Conservation (phyloP, 257 asterid genomes). For the Linaria vulgaris region DNA sequence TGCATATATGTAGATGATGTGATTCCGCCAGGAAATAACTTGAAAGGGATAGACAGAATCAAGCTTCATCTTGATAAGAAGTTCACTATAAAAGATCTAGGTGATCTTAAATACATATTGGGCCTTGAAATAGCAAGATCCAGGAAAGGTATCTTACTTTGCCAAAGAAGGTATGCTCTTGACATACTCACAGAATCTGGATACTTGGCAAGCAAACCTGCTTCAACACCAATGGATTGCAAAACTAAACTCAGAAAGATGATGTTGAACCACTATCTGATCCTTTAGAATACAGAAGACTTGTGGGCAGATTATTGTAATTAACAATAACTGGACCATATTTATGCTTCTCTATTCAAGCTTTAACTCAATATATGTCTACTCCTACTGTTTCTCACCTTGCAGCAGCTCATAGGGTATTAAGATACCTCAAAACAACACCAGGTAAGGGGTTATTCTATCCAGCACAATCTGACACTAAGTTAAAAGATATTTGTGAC, state of each 20-base stretch:
- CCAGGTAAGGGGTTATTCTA: no score
- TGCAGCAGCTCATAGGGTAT: no score
- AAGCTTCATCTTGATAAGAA: neutral
- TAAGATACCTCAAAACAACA: no score
- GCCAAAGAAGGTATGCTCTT: neutral
- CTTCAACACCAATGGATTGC: neutral
- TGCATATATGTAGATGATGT: neutral
- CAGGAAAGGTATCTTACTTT: neutral
- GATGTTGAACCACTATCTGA: no score
- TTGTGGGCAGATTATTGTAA: neutral
- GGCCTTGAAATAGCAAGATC: slow-evolving; percentile 2
- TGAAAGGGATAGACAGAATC: neutral
- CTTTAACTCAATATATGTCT: no score
- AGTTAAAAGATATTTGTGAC: no score
- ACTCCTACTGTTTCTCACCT: no score
- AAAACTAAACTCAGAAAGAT: neutral
- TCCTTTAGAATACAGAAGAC: neutral
- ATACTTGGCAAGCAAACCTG: neutral
- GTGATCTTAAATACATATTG: neutral
- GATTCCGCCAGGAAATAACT: neutral
- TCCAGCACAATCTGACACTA: no score
- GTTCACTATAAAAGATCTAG: slow-evolving; percentile 1
- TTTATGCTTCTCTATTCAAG: no score
- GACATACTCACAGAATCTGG: neutral
- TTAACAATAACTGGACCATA: neutral